Evolutionary conservation across 1,284 basidiomycete genomes (phyloP), one percentile per base, ranked within the genome.

Genomic region (Melampsora larici-populina): DNA sequence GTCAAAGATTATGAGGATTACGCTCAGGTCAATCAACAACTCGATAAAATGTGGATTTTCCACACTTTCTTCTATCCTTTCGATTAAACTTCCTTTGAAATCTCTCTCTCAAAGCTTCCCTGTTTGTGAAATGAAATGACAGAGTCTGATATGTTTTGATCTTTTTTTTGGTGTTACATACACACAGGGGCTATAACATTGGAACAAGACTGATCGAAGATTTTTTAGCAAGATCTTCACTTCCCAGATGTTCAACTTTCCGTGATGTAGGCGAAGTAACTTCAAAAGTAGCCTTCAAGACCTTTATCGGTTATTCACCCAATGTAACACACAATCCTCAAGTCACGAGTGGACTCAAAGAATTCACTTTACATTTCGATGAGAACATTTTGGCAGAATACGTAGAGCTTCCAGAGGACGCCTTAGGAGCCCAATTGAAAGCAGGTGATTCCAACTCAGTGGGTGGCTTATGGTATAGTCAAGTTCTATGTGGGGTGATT

Each of bases 1-100:
- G 94, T 99, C 81, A 96, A 98, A 84, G 97, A 99, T 85, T 99
- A 98, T 83, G 96, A 99, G 83, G 95, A 99, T 86, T 99, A 97
- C 82, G 87, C 87, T 18, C 93, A 96, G 84, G 88, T 89, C 75
- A 89, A 89, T 85, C 86, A 86, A 81, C 88, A 89, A 81, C 84
- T 89, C 17, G 88, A 89, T 78, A 88, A 88, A 84, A 89, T 89
- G 88, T 87, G 72, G 76, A 86, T 82, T 2, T 29, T 9, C 26
- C 40, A 43, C 40, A 33, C 43, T 26, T 65, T 43, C 43, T 55
- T 78, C 46, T 40, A 46, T 60, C 40, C 31, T 51, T 70, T 65
- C 31, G 26, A n/a, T 65, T 65, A 29, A 58, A n/a, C 9, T n/a
- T 48, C 68, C 55, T 58, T 67, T 6, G 46, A 36, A 64, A 48